A percentile compares a stretch with the other conserved stretches of the same genome.
phyloP scores from a whole-genome alignment of 257 asterid species.

The Nicotiana noctiflora region DNA sequence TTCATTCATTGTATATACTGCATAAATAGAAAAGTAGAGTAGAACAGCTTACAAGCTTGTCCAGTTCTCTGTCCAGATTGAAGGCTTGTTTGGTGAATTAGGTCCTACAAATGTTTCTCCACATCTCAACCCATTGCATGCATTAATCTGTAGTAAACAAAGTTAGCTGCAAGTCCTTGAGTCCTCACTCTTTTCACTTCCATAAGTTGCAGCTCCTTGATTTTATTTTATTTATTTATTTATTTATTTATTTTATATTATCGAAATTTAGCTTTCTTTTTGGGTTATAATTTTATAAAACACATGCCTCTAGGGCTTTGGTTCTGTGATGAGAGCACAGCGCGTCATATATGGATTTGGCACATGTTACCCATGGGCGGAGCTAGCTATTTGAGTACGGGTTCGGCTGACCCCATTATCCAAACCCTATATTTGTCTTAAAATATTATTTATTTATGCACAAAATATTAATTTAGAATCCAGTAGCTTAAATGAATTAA shows the following conservation, averaged over 20 bases:
- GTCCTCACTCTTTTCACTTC: too few species aligned
- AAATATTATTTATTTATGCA: too few species aligned
- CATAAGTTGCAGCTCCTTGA: not conserved
- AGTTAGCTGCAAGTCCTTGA: not conserved
- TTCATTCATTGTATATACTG: not conserved
- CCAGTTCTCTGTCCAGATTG: constrained; percentile 97
- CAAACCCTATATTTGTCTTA: too few species aligned
- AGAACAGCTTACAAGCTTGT: constrained; percentile 64
- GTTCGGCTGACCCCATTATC: too few species aligned
- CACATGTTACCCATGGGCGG: not conserved
- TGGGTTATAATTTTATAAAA: not conserved
- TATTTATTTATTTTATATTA: too few species aligned
- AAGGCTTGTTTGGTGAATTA: constrained; percentile 85
- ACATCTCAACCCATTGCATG: constrained; percentile 80
- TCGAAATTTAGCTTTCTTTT: not conserved
- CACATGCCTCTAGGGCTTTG: not conserved
- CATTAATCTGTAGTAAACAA: constrained; percentile 48
- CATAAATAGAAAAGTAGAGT: not conserved
- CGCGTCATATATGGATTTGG: not conserved
- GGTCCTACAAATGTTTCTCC: constrained; percentile 87
- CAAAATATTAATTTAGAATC: too few species aligned
- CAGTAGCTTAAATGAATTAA: too few species aligned
- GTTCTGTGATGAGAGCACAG: not conserved
- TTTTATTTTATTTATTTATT: too few species aligned
- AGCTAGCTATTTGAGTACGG: too few species aligned